Evolutionary conservation across 345 rosid species (phyloP).

Genomic region (Eucalyptus pauciflora): DNA sequence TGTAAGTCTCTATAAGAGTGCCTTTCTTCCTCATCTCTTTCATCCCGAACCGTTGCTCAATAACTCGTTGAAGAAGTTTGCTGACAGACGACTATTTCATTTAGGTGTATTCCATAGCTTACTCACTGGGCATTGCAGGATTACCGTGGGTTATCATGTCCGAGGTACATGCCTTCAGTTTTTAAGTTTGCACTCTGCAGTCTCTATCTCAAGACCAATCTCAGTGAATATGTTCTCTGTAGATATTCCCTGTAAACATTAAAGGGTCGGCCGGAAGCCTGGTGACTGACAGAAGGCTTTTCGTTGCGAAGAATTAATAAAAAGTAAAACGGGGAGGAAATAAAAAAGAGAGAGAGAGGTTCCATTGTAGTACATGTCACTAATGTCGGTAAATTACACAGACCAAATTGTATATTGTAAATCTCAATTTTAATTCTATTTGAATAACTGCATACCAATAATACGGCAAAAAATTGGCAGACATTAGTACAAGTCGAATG

Average conservation of each 20-base stretch:
- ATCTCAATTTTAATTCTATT: background rate
- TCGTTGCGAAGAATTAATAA: no score
- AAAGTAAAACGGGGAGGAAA: no score
- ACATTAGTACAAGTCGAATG: background rate
- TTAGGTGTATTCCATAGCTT: background rate
- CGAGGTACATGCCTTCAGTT: background rate
- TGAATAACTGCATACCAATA: background rate
- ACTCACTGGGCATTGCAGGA: constrained; percentile 1
- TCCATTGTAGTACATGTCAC: background rate
- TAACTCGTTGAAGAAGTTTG: background rate
- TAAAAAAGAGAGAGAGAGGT: background rate
- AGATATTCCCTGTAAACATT: constrained; percentile 48
- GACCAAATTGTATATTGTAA: background rate
- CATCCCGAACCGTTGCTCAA: background rate
- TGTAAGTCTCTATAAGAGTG: constrained; percentile 1
- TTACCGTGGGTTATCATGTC: constrained; percentile 4
- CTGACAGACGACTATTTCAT: background rate
- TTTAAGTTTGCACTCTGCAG: background rate
- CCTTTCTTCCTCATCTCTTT: background rate
- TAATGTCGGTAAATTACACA: background rate
- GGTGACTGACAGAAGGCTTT: background rate
- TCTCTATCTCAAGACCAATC: background rate
- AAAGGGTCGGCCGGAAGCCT: constrained; percentile 46
- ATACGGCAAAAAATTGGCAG: background rate
- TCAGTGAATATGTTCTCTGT: background rate